Conservation (phyloP, 305 asterid species). For the Plantago lanceolata region DNA sequence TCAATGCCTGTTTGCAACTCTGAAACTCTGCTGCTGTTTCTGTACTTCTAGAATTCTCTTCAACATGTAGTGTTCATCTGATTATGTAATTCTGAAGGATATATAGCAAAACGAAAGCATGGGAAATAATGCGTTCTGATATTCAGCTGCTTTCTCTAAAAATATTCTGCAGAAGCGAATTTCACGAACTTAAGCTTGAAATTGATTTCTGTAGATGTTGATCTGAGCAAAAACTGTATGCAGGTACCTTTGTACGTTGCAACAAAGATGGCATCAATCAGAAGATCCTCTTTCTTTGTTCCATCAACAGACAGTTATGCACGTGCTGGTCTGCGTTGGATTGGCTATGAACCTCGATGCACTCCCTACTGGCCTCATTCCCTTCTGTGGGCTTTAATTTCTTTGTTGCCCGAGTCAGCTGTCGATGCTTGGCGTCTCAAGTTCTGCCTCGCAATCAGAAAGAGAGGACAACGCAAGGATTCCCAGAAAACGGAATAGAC, state of each 20-base stretch:
- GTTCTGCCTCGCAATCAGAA: slow-evolving; percentile 65
- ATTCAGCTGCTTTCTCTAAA: not conserved
- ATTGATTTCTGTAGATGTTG: not conserved
- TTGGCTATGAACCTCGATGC: slow-evolving; percentile 90
- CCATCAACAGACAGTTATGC: slow-evolving; percentile 90
- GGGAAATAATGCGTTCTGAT: not conserved
- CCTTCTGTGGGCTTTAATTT: slow-evolving; percentile 60
- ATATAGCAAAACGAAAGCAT: not conserved
- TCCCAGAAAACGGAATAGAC: slow-evolving; percentile 70
- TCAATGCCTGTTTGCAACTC: not conserved
- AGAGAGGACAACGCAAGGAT: slow-evolving; percentile 77
- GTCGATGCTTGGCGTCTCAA: slow-evolving; percentile 80
- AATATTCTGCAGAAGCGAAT: not conserved
- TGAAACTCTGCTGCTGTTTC: not conserved
- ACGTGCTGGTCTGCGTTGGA: slow-evolving; percentile 69
- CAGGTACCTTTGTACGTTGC: slow-evolving; percentile 94
- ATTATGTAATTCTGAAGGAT: not conserved
- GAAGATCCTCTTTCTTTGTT: slow-evolving; percentile 77
- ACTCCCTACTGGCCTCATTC: slow-evolving; percentile 99
- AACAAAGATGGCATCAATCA: slow-evolving; percentile 93
- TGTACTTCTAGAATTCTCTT: not conserved
- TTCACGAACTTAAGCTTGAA: not conserved
- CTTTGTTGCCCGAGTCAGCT: slow-evolving; percentile 52
- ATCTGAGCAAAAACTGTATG: slow-evolving; percentile 10
- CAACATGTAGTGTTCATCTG: not conserved